These are phyloP conservation scores for Ceratocystis destructans DNA, from an alignment of 2,329 filamentous ascomycete species.

Conservation along the genomic window DNA sequence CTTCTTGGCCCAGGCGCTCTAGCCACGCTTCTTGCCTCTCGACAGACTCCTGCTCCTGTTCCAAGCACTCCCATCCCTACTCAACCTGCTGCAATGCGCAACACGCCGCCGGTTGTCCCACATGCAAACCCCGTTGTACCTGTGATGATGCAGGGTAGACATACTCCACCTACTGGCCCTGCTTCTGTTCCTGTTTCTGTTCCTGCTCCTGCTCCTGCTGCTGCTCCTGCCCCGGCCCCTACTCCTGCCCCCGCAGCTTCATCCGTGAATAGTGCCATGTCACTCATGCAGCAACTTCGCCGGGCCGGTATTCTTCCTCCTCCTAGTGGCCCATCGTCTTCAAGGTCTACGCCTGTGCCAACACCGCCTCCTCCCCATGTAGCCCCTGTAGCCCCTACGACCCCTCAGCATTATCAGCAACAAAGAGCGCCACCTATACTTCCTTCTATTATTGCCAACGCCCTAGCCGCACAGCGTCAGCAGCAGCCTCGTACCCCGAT, in stretches of 20 bases:
- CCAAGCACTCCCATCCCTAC: slow-evolving; percentile 4
- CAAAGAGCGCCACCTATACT: slow-evolving; percentile 24
- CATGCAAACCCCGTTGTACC: slow-evolving; percentile 12
- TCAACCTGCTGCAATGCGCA: slow-evolving; percentile 29
- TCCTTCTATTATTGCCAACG: slow-evolving; percentile 26
- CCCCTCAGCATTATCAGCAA: slow-evolving; percentile 10
- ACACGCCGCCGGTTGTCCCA: slow-evolving; percentile 33
- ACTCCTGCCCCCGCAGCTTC: slow-evolving; percentile 25
- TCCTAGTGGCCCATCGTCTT: slow-evolving; percentile 23
- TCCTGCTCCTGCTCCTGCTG: neutral
- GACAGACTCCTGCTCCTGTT: slow-evolving; percentile 20
- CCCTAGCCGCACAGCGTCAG: slow-evolving; percentile 25
- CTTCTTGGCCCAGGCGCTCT: slow-evolving; percentile 47
- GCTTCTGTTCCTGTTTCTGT: slow-evolving; percentile 23
- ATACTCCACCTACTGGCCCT: neutral
- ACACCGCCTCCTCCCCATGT: slow-evolving; percentile 22
- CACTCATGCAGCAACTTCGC: slow-evolving; percentile 53
- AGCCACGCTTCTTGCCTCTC: slow-evolving; percentile 43
- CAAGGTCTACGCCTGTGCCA: slow-evolving; percentile 22
- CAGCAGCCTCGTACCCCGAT: slow-evolving; percentile 17
- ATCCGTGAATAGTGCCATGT: slow-evolving; percentile 36
- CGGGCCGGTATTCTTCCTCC: slow-evolving; percentile 51
- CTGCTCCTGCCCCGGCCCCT: slow-evolving; percentile 22
- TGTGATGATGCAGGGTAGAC: slow-evolving; percentile 22
- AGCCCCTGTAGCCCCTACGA: slow-evolving; percentile 17